Percentiles rank a stretch among this genome's conserved stretches.
Conservation (phyloP, 129 eudicot species). For the Tagetes erecta region DNA sequence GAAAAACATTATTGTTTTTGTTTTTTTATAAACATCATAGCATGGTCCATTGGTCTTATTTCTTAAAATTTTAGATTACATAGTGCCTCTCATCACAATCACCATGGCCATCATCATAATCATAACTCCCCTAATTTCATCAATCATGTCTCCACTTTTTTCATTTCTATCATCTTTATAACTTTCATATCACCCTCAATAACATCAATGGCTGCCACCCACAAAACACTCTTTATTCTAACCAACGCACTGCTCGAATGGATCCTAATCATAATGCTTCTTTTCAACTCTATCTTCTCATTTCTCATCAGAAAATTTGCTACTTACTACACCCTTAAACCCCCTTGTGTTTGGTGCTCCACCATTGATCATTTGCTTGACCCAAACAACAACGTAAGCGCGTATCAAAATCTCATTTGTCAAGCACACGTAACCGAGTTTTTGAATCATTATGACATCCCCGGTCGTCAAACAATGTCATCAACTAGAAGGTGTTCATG, state of each 20-base stretch:
- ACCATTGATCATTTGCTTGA: slow-evolving; percentile 45
- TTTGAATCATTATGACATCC: slow-evolving; percentile 23
- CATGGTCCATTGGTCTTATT: no score
- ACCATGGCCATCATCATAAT: slow-evolving; percentile 22
- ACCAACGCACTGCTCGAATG: slow-evolving; percentile 48
- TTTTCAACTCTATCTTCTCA: slow-evolving; percentile 46
- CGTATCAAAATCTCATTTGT: slow-evolving; percentile 39
- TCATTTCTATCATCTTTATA: slow-evolving; percentile 19
- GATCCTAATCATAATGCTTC: slow-evolving; percentile 51
- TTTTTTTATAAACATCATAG: no score
- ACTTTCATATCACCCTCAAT: slow-evolving; percentile 34
- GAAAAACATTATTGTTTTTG: no score
- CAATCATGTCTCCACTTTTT: slow-evolving; percentile 37
- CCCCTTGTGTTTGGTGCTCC: slow-evolving; percentile 57
- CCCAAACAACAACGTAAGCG: slow-evolving; percentile 30
- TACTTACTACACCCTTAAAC: slow-evolving; percentile 37
- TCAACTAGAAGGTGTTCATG: neutral
- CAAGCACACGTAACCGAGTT: slow-evolving; percentile 45
- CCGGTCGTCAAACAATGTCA: slow-evolving; percentile 21
- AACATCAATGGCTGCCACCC: slow-evolving; percentile 38
- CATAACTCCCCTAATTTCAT: slow-evolving; percentile 43
- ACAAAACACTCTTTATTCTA: slow-evolving; percentile 38
- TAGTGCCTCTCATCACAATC: neutral
- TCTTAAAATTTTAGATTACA: no score
- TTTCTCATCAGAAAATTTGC: slow-evolving; percentile 48